Base-by-base conservation (phyloP, 2,329 filamentous ascomycete species). In the Penicillium digitatum region DNA sequence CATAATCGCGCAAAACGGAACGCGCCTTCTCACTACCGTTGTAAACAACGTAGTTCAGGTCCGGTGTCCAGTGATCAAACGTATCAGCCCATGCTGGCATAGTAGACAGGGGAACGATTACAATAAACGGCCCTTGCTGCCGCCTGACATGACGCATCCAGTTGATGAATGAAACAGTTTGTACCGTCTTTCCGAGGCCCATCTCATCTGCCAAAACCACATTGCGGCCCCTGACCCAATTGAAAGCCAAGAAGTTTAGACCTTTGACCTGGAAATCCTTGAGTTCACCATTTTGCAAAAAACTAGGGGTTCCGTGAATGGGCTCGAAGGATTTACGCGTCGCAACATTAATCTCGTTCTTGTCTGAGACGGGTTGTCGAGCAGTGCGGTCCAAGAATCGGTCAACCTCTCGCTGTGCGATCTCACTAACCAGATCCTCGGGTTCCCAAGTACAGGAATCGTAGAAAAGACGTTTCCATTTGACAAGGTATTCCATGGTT, bases 21-120 rank as follows among this genome's bases (percentile, higher is more conserved):
- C 95, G 89, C 31, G 94, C 87, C 32, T 87, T 83, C 70, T 94
- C 88, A 52, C 91, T 93, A 48, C 95, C 94, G 49, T 93, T 90
- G 73, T 99, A 99, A 50, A 96, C 90, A 55, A 99, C 89, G 72
- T 96, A 97, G 73, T 99, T 97, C 59, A 97, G 76, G 69, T 97
- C 93, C 0, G 94, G 94, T 3, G 94, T 87, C 94, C 94, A 99
- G 61, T 88, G 81, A 72, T 96, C 94, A 74, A 99, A 96, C 0
- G 94, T 99, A 68, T 99, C 94, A 43, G 90, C 94, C 94, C 94
- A 99, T 2, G 94, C 91, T 7, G 94, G 93, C 77, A 99, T 96
- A 45, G 95, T 96, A 57, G 93, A 97, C 24, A 99, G 81, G 27
- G 94, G 94, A 8, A 96, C 94, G n/a, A 97, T 90, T 56, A 97